phyloP scores from a whole-genome alignment of 2,329 filamentous ascomycete species.

The Aspergillus unguis region DNA sequence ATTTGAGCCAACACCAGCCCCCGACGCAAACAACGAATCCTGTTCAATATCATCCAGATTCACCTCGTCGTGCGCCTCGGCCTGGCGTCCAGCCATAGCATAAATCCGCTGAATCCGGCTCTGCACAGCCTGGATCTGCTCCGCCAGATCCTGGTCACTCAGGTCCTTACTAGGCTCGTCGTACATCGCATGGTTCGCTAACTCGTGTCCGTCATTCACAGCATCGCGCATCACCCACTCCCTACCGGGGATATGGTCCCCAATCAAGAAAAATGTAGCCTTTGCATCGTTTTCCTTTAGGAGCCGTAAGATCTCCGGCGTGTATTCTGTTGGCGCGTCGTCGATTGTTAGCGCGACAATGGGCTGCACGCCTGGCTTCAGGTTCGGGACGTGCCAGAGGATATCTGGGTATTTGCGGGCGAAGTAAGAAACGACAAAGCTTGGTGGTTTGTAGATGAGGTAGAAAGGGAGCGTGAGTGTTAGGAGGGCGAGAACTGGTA shows the following conservation, averaged over 20 bases:
- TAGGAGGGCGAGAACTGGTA: conserved; percentile 30
- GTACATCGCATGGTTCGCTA: conserved; percentile 86
- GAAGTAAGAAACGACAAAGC: conserved; percentile 67
- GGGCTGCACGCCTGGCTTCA: conserved; percentile 48
- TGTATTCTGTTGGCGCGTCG: conserved; percentile 74
- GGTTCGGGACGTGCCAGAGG: conserved; percentile 64
- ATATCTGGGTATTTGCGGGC: conserved; percentile 72
- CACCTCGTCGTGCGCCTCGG: conserved; percentile 9
- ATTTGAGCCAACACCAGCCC: neutral
- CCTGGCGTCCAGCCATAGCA: conserved; percentile 25
- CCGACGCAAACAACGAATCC: neutral
- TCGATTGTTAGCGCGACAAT: conserved; percentile 82
- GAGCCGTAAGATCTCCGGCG: conserved; percentile 64
- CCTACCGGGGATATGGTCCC: conserved; percentile 63
- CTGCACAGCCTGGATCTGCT: conserved; percentile 66
- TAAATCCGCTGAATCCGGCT: conserved; percentile 58
- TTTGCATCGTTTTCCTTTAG: conserved; percentile 64
- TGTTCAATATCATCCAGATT: neutral
- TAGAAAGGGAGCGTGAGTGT: conserved; percentile 52
- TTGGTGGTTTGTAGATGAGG: conserved; percentile 76
- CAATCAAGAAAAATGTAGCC: conserved; percentile 89
- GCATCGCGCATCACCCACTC: conserved; percentile 57
- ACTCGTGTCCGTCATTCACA: conserved; percentile 63
- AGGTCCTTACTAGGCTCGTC: conserved; percentile 72
- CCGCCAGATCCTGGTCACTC: conserved; percentile 55